Conservation (phyloP, 2,329 filamentous ascomycete species). For the Domatiomyces globalis region DNA sequence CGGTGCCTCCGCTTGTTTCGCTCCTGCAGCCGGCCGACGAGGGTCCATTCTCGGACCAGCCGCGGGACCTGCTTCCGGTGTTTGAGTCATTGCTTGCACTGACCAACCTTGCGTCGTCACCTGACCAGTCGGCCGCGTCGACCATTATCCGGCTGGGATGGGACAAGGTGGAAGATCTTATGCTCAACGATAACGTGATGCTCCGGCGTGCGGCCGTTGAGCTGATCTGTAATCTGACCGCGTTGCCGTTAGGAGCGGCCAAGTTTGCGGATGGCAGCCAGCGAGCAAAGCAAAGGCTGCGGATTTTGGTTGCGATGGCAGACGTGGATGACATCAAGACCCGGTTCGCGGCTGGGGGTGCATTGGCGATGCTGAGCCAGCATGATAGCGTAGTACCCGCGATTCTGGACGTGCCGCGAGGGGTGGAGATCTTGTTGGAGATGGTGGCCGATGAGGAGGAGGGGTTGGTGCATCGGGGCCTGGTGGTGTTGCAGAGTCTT, state of each 20-base stretch:
- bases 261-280: conserved; percentile 41
- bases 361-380: conserved; percentile 67
- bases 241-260: conserved; percentile 30
- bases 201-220: conserved; percentile 76
- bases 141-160: conserved; percentile 62
- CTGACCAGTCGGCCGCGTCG: conserved; percentile 40
- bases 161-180: conserved; percentile 64
- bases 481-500: conserved; percentile 62
- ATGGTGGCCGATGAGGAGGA: conserved; percentile 57
- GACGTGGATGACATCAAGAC: conserved; percentile 73
- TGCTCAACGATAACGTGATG: conserved; percentile 60
- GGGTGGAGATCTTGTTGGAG: conserved; percentile 62
- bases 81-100: conserved; percentile 87
- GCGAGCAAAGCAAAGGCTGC: conserved; percentile 58
- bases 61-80: conserved; percentile 66
- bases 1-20: conserved; percentile 66
- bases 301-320: conserved; percentile 73
- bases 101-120: conserved; percentile 71
- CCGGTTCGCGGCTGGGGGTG: conserved; percentile 71
- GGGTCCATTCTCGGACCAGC: conserved; percentile 28
- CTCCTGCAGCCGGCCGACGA: conserved; percentile 52
- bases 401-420: conserved; percentile 44
- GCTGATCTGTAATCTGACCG: conserved; percentile 71
- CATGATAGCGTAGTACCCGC: conserved; percentile 61
- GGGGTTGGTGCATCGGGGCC: conserved; percentile 47